These are phyloP conservation scores for Agastache rugosa DNA, from an alignment of 257 asterid species.

Conservation along the genomic window DNA sequence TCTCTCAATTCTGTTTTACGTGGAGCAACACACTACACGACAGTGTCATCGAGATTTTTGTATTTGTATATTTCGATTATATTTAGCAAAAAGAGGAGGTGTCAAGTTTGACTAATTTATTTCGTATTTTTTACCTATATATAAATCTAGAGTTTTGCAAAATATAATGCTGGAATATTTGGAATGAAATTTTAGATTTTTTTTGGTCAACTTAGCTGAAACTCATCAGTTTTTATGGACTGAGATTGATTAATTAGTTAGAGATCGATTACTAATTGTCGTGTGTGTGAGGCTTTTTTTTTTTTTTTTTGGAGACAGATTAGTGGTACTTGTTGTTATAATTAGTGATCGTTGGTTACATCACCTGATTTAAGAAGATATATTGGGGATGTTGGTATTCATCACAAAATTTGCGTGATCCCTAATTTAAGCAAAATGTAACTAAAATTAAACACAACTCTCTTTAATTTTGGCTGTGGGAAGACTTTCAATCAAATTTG, in stretches of 20 bases:
- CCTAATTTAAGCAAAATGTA: not conserved
- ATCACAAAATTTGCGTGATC: not conserved
- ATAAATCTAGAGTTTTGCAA: not conserved
- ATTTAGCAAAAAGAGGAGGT: constrained; percentile 42
- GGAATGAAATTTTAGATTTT: not conserved
- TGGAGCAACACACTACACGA: constrained; percentile 15
- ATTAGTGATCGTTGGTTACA: not conserved
- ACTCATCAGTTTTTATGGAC: too few relatives aligned
- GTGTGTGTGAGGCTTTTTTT: too few relatives aligned
- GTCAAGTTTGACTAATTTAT: constrained; percentile 35
- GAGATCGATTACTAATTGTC: too few relatives aligned
- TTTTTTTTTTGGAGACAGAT: not conserved
- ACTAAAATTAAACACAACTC: not conserved
- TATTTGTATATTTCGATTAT: constrained; percentile 23
- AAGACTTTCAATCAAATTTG: too few relatives aligned
- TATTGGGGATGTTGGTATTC: not conserved
- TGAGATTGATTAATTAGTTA: too few relatives aligned
- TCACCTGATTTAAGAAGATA: not conserved
- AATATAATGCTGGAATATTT: not conserved
- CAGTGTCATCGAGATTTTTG: constrained; percentile 11
- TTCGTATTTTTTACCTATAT: not conserved
- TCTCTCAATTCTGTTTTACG: constrained; percentile 30
- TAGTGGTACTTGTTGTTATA: not conserved
- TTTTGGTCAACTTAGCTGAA: not conserved
- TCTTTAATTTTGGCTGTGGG: not conserved